Evolutionary conservation across 2,329 filamentous ascomycete species (phyloP), one percentile per base, ranked within the genome.

Genomic region (Colletotrichum sp.): DNA sequence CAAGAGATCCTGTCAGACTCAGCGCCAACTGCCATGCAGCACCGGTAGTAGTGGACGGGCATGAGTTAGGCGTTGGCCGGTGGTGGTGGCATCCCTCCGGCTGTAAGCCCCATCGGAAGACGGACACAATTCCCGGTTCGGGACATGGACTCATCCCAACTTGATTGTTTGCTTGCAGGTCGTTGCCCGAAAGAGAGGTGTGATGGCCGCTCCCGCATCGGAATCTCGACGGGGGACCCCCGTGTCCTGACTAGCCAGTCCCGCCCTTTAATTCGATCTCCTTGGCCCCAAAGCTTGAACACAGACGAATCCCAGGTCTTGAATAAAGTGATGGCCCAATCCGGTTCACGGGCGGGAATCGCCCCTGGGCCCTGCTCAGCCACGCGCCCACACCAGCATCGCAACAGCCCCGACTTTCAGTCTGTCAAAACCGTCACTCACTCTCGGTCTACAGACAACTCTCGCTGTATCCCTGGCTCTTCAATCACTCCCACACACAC

Each of bases 221-320:
- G 43, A 34, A 24, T 32, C 34, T 64, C 43, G 64, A 68, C 73
- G 13, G 43, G 70, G 73, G 65, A 32, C 18, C 73, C 73, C 70
- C 16, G 70, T 16, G 24, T 32, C 57, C 73, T 68, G 70, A 68
- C 70, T 68, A 68, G 70, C 64, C 64, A 65, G 70, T 57, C 70
- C 73, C 64, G 70, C 70, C 65, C 70, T 75, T 58, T 58, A 36
- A 75, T 75, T 69, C 64, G 70, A 68, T 65, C 71, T 55, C 48
- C 64, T 65, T 64, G 73, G 64, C 64, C 13, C 10, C 26, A 66
- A 64, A 65, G 73, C 69, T 73, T 68, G 63, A 68, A 63, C 57
- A 30, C 69, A 61, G 63, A 58, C 69, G 13, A 48, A 38, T 64
- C 43, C 57, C 70, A 34, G n/a, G 70, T 75, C 70, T 73, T 34